These are phyloP conservation scores for Lachnellula occidentalis DNA, from an alignment of 2,329 filamentous ascomycete species.

Conservation along the genomic window DNA sequence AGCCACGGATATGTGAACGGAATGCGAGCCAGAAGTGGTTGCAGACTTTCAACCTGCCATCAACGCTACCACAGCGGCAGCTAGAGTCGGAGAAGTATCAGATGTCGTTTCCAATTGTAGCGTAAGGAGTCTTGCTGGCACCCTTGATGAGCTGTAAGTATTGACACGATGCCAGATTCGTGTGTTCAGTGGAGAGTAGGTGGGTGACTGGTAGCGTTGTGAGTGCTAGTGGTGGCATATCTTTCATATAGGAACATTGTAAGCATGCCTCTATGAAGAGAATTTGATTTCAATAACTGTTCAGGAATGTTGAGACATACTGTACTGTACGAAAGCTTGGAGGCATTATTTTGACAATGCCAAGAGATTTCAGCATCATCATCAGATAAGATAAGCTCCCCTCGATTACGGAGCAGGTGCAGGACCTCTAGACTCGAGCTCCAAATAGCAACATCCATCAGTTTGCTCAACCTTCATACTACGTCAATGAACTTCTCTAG, in stretches of 20 bases:
- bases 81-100: slow-evolving; percentile 6
- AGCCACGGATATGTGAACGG: slow-evolving; percentile 14
- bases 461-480: slow-evolving; percentile 1
- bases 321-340: neutral
- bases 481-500: slow-evolving; percentile 19
- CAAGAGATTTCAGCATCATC: too few relatives aligned
- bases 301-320: neutral
- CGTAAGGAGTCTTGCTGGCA: slow-evolving; percentile 1
- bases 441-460: neutral
- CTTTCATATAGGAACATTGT: slow-evolving; percentile 4
- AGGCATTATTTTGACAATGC: too few relatives aligned
- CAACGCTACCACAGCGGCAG: slow-evolving; percentile 8
- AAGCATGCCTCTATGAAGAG: too few relatives aligned
- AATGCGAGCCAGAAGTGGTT: slow-evolving; percentile 7
- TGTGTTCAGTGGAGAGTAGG: slow-evolving; percentile 12
- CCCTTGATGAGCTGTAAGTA: neutral
- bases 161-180: slow-evolving; percentile 4
- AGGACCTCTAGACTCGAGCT: neutral
- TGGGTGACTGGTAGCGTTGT: slow-evolving; percentile 13
- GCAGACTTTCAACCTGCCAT: slow-evolving; percentile 6
- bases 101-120: slow-evolving; percentile 11
- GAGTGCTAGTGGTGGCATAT: slow-evolving; percentile 12
- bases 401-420: too few relatives aligned
- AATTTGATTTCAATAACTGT: too few relatives aligned
- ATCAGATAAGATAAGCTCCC: slow-evolving; percentile 9